Base-by-base conservation (phyloP, 2,329 filamentous ascomycete genomes). In the Colletotrichum trifolii region DNA sequence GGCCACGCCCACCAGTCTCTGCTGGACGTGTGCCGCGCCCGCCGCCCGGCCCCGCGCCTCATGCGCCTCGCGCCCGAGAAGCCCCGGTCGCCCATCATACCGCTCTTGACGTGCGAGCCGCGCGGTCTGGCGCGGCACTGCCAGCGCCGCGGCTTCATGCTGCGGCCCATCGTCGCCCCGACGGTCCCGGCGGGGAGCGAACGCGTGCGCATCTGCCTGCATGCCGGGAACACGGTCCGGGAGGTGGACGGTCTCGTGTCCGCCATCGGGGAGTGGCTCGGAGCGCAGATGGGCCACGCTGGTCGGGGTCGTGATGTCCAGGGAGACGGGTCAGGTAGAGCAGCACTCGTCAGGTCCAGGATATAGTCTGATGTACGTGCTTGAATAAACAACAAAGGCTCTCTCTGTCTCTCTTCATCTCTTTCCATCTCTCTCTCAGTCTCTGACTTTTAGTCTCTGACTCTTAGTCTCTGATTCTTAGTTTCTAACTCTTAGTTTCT, bases 101-200 rank as follows among this genome's bases (percentile, higher is more conserved):
- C 88, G 0, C 74, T 92, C 0, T 80, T 89, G 15, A 90, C 87
- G 0, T 78, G 81, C 0, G 75, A 83, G 0, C 88, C 90, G 1
- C 82, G 88, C 4, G 79, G 81, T 4, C 74, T 92, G 12, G 89
- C 90, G 0, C 78, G 74, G 2, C 78, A 83, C 59, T 91, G 89
- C 59, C 89, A 92, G 74, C 70, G 78, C 4, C 73, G 76, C 0
- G 87, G 88, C 0, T 88, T 87, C 60, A 79, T 89, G 47, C 85
- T 91, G 0, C 81, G 90, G 2, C 83, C 89, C 0, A 91, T 92
- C 13, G 87, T 92, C 63, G 82, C 88, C 1, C 90, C 90, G 0
- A 92, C 89, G 0, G 89, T 93, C 2, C 88, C 89, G 0, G 75
- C 73, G 2, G 89, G 89, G 0, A 85, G 79, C 6, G 88, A 91